Evolutionary conservation across 2,329 filamentous ascomycete species (phyloP), one percentile per base, ranked within the genome.

Genomic region (Emmonsia crescens): DNA sequence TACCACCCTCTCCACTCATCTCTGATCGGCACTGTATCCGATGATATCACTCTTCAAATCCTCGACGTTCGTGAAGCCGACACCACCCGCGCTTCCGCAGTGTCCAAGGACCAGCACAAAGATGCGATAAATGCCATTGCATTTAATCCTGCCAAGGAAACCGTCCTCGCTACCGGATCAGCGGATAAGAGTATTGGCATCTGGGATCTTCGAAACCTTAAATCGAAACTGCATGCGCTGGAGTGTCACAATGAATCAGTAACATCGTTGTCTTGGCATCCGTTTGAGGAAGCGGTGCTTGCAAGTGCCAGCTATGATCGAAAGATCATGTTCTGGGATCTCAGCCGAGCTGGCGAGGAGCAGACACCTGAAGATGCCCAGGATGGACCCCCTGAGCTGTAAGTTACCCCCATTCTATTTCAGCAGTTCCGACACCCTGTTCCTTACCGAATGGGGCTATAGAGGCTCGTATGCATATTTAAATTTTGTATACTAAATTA

Each of bases 51-150:
- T 8, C 85, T 97, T 64, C 90, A 96, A 75, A 88, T 99, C 63
- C 82, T 97, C 63, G 94, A 99, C 73, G 83, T 88, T n/a, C 88
- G 94, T 68, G 83, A 84, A 71, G 72, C 81, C 36, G 83, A 85
- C 61, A 86, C 81, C 60, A 85, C 83, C 65, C 84, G 82, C 66
- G 85, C 90, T 0, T 85, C 89, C 4, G 82, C 89, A 57, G 82
- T 87, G 46, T 88, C 85, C 21, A 80, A 83, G 65, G 81, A 85
- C 57, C 92, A 92, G 10, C 95, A 99, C 72, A 83, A 83, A 9
- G 94, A 97, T 74, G 93, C 93, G 21, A 92, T 99, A 75, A 99
- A 99, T 73, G 89, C 91, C n/a, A 80, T 99, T 31, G 87, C 94
- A 0, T 99, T 96, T 79, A 96, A 96, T 71, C 92, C 92, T 0